Percentiles rank a stretch among this genome's conserved stretches.
Conservation (phyloP, 352 stramenopile species). For the Phytopythium montanum region DNA sequence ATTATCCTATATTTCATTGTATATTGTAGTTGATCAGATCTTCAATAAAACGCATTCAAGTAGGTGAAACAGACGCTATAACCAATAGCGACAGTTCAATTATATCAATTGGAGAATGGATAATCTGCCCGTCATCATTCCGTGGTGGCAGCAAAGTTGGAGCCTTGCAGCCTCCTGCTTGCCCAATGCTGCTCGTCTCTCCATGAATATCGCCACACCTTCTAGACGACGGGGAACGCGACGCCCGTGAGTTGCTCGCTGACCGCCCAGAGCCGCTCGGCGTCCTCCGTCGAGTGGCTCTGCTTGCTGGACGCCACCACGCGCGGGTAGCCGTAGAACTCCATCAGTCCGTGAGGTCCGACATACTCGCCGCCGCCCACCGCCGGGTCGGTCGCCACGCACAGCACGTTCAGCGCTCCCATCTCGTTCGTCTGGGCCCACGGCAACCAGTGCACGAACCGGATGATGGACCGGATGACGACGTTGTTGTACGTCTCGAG, state of each 20-base stretch:
- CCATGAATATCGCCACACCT: background rate
- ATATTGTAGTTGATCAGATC: too few species aligned
- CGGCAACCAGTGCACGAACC: constrained; percentile 52
- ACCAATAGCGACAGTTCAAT: too few species aligned
- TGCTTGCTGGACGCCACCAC: constrained; percentile 32
- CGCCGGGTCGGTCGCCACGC: constrained; percentile 39
- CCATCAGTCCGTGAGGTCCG: constrained; percentile 43
- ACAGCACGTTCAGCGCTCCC: constrained; percentile 52
- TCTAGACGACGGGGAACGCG: background rate
- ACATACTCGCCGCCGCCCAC: constrained; percentile 50
- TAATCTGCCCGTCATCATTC: too few species aligned
- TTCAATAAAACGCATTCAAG: too few species aligned
- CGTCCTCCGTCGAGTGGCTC: background rate
- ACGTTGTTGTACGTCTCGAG: constrained; percentile 50
- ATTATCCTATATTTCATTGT: too few species aligned
- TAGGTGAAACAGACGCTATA: too few species aligned
- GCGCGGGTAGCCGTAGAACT: constrained; percentile 63
- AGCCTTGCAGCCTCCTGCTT: too few species aligned
- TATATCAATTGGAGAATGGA: too few species aligned
- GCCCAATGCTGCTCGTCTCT: too few species aligned
- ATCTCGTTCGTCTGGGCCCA: constrained; percentile 59
- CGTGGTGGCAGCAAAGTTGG: too few species aligned
- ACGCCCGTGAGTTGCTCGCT: constrained; percentile 2
- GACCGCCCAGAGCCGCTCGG: background rate
- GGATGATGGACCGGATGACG: constrained; percentile 39